These are phyloP conservation scores for Pseudonitzschia delicatissima DNA, from an alignment of 108 stramenopile species.

Conservation along the genomic window DNA sequence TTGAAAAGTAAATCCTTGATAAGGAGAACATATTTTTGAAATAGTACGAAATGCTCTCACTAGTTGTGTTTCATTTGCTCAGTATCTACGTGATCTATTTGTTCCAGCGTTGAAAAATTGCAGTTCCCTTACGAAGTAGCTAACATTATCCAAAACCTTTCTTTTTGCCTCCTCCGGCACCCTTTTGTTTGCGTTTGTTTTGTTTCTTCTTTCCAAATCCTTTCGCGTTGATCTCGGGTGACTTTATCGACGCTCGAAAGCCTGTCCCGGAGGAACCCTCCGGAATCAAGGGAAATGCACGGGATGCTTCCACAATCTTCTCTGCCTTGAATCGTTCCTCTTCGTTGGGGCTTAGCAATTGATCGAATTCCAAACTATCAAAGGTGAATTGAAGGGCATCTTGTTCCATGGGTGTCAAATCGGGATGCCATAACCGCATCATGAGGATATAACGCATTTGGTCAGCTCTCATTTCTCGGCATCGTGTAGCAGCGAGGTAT, in stretches of 20 bases:
- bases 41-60: too few species aligned
- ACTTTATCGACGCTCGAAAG: not conserved
- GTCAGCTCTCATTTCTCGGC: constrained; percentile 85
- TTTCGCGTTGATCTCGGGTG: constrained; percentile 3
- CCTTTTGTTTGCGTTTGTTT: constrained; percentile 19
- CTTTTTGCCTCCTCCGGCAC: constrained; percentile 2
- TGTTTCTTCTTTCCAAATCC: constrained; percentile 14
- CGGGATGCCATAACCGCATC: constrained; percentile 92
- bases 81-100: too few species aligned
- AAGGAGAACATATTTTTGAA: not conserved
- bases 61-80: too few species aligned
- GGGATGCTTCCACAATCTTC: constrained; percentile 40
- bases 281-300: constrained; percentile 48
- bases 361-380: constrained; percentile 79
- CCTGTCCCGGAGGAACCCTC: not conserved
- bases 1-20: not conserved
- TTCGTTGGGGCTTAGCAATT: constrained; percentile 49
- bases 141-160: constrained; percentile 5
- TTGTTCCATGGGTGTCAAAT: constrained; percentile 71
- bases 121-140: not conserved
- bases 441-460: constrained; percentile 85
- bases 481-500: constrained; percentile 88
- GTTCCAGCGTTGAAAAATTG: too few species aligned
- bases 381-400: constrained; percentile 86
- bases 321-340: constrained; percentile 51